Evolutionary conservation across 2,329 filamentous ascomycete species (phyloP).

Genomic region (Piedraia hortae): DNA sequence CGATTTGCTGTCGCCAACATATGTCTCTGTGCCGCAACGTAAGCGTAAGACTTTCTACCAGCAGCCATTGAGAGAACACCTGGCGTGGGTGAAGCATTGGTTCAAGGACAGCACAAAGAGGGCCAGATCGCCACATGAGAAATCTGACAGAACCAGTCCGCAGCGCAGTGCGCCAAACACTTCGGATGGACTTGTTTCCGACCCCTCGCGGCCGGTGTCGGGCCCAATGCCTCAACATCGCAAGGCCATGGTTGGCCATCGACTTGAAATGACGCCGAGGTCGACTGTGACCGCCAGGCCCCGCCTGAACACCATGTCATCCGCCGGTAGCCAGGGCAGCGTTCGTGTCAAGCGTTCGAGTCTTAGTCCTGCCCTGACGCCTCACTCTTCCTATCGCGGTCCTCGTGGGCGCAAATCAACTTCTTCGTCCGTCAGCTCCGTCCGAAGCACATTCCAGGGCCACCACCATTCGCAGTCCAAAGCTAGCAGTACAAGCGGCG

Average conservation of each 20-base stretch:
- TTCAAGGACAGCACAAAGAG: conserved; percentile 37
- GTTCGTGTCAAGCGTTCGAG: conserved; percentile 16
- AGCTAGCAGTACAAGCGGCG: conserved; percentile 63
- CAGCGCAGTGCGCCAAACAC: conserved; percentile 3
- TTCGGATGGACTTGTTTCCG: conserved; percentile 3
- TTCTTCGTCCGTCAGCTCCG: conserved; percentile 76
- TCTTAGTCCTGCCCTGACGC: conserved; percentile 60
- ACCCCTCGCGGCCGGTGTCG: conserved; percentile 14
- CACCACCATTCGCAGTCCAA: conserved; percentile 45
- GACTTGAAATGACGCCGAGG: conserved; percentile 14
- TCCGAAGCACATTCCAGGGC: conserved; percentile 71
- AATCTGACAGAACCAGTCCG: conserved; percentile 4
- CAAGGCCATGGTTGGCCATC: conserved; percentile 10
- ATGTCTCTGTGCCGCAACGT: conserved; percentile 19
- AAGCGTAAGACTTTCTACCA: conserved; percentile 29
- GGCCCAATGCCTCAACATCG: conserved; percentile 10
- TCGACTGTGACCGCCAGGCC: conserved; percentile 16
- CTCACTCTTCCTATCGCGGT: conserved; percentile 62
- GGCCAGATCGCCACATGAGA: conserved; percentile 25
- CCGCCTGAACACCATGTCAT: conserved; percentile 17
- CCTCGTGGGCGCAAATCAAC: conserved; percentile 84
- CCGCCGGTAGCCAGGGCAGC: conserved; percentile 10
- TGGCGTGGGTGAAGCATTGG: conserved; percentile 43
- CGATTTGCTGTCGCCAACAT: conserved; percentile 25
- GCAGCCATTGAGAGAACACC: conserved; percentile 35